A percentile compares a stretch with the other conserved stretches of the same genome.
phyloP scores from a whole-genome alignment of 2,329 filamentous ascomycete species.

The Aspergillus sp. region DNA sequence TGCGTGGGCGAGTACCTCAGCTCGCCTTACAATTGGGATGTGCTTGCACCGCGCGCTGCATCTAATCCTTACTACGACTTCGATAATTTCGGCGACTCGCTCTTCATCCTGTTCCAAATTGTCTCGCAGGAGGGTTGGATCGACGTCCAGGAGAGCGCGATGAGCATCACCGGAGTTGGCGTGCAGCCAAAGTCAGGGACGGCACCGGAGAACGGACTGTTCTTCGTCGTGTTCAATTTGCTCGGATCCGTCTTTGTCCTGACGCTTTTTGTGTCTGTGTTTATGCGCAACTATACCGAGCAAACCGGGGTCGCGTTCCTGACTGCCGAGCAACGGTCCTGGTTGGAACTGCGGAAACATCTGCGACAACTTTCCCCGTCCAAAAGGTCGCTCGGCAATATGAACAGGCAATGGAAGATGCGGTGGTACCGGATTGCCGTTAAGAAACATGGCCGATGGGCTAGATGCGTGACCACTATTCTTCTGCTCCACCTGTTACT shows the following conservation, averaged over 20 bases:
- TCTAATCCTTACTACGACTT: conserved; percentile 82
- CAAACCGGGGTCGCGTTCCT: conserved; percentile 95
- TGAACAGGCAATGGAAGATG: conserved; percentile 68
- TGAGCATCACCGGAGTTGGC: conserved; percentile 68
- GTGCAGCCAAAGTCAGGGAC: conserved; percentile 61
- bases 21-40: conserved; percentile 71
- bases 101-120: conserved; percentile 97
- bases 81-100: conserved; percentile 83
- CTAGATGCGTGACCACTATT: conserved; percentile 66
- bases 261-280: conserved; percentile 95
- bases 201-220: conserved; percentile 77
- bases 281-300: conserved; percentile 99
- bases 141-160: conserved; percentile 77
- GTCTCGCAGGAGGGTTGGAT: conserved; percentile 98
- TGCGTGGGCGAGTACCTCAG: conserved; percentile 79
- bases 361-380: conserved; percentile 89
- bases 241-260: conserved; percentile 92
- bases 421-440: conserved; percentile 95
- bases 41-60: conserved; percentile 73
- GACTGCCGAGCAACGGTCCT: conserved; percentile 90
- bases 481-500: conserved; percentile 75
- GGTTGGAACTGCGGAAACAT: conserved; percentile 88
- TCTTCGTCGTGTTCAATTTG: conserved; percentile 94
- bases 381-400: conserved; percentile 75
- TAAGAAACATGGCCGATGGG: conserved; percentile 89